Evolutionary conservation across 495 filamentous ascomycete genomes (phyloP), one percentile per base, ranked within the genome.

Genomic region (Neurospora pannonica): DNA sequence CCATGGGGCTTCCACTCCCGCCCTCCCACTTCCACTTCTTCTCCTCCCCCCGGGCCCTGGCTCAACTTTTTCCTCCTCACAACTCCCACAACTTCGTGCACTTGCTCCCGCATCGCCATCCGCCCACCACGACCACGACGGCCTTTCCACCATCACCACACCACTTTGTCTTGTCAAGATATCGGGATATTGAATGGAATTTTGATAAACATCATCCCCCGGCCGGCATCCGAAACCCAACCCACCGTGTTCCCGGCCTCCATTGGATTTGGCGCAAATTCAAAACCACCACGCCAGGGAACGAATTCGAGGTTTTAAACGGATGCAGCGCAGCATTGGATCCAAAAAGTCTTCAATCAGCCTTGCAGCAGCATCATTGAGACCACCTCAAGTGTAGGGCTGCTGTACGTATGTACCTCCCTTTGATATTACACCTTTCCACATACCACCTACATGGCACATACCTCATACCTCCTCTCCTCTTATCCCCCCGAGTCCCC

Each of bases 1-100:
- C 54, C 54, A 81, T 82, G 79, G 80, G 79, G 81, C 81, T 80
- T 79, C 76, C 75, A 75, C 72, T 76, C 74, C 83, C 83, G 81
- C 80, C 82, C 82, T 82, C 81, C 83, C 82, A 81, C 84, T 81
- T 85, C 81, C 81, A 78, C 79, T 78, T 67, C 54, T 67, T 67
- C 77, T 74, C 79, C 79, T 77, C 77, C 75, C 72, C 75, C 78
- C 54, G 24, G 54, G 54, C 77, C 80, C 78, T 80, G 78, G 78
- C 76, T 77, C 76, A 79, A 78, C 76, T 77, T 82, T 77, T 81
- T 78, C 80, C 76, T 77, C 77, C 78, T 77, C 67, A 43, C 37
- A 43, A 31, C 74, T 42, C 42, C 28, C 34, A 54, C 71, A 70
- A 48, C 40, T 70, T 78, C 72, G 71, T 75, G 76, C 76, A 74